Evolutionary conservation across 805 yeast species (phyloP), one percentile per base, ranked within the genome.

Genomic region (Saturnispora mendoncae): DNA sequence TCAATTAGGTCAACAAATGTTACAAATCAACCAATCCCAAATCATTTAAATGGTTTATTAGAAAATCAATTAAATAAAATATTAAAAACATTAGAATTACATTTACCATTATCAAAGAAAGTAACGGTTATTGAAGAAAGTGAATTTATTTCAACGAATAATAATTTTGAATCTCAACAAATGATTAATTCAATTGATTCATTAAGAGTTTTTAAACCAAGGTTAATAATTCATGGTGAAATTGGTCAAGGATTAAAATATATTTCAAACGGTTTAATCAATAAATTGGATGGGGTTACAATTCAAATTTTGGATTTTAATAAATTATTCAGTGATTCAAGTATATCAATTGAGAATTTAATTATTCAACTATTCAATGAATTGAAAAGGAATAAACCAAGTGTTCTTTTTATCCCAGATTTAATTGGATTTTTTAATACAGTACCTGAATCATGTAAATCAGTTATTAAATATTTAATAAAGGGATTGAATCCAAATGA

Each of bases 241-340:
- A 63, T 68, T 12, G 97, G 97, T 0, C 74, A 74, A 58, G 99
- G 97, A 1, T 96, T 88, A 53, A 82, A 77, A 48, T 87, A 90
- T 56, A 57, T 92, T 7, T 81, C 87, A 3, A 69, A 87, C 2
- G 96, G 97, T 0, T 67, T 88, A 8, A 65, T 90, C 39, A 82
- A 86, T 52, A 71, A 77, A 49, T 64, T 92, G 39, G 98, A 92
- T 61, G 95, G 96, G 0, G 85, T 80, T 52, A 90, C 86, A 54
- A 79, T 86, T 12, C 97, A 92, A 57, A 74, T 83, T 1, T 66
- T 92, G 32, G 98, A 92, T 56, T 64, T 92, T 43, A 83, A 87
- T 2, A 69, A 80, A 6, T 56, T 92, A 41, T 77, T 78, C 47
- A 76, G 86, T 12, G 97, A 90, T 51, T 68, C 90, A 6, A 76